phyloP scores from a whole-genome alignment of 345 rosid species.

The Eucalyptus viminalis region DNA sequence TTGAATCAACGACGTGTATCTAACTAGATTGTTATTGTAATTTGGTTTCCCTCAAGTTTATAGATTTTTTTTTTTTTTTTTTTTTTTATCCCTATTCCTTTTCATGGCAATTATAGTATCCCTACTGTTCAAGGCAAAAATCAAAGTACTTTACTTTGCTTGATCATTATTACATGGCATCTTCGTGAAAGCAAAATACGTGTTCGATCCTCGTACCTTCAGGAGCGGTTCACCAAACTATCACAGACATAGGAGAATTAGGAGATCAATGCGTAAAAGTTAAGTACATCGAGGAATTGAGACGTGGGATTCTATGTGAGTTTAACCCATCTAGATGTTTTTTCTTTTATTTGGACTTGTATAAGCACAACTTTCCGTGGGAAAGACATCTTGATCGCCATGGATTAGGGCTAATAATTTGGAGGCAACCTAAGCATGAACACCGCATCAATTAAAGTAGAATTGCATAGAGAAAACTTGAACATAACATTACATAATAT shows the following conservation, averaged over 20 bases:
- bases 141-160: not conserved
- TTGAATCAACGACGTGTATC: not conserved
- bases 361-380: not conserved
- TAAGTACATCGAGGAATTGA: not conserved
- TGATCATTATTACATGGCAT: not conserved
- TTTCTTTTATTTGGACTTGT: not conserved
- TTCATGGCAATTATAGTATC: not conserved
- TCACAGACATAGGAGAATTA: not conserved
- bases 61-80: rapidly evolving
- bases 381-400: not conserved
- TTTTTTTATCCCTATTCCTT: not conserved
- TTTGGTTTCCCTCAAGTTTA: not conserved
- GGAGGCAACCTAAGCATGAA: not conserved
- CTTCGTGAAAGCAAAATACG: not conserved
- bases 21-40: not conserved
- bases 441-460: not conserved
- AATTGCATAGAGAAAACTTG: not conserved
- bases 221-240: not conserved
- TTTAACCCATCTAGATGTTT: not conserved
- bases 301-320: not conserved
- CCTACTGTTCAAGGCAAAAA: not conserved
- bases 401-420: not conserved
- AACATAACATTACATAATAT: not conserved
- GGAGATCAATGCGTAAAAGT: not conserved
- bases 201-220: not conserved